Base-by-base conservation (phyloP, 75 land plant species). In the Pinus tabuliformis region DNA sequence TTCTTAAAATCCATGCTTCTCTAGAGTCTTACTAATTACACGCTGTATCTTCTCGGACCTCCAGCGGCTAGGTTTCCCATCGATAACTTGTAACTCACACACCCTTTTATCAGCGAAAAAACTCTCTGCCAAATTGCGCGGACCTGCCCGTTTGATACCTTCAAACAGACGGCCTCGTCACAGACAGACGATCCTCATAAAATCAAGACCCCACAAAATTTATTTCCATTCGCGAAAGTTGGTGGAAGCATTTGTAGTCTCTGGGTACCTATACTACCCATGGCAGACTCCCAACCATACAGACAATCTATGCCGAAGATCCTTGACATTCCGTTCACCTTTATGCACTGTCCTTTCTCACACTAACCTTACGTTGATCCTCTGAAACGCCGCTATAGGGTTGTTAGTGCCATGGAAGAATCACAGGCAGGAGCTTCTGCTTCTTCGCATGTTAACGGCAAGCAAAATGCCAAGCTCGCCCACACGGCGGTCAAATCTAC, bases 401-500 rank as follows among this genome's bases (percentile, higher is more conserved):
- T 3, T 39, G 45, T 39, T 42, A 20, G n/a, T 9, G 52, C 72
- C 72, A 68, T 68, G 72, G 54, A 52, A 8, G 42, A 64, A 17
- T 64, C 13, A 4, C 72, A 68, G 8, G 24, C 72, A 42, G 21
- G 42, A 68, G n/a, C 24, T 39, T 65, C 70, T 49, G 9, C 54
- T 49, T 49, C 54, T 49, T 9, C 54, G 6, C 33, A 65, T 33
- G 36, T 6, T 65, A 65, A 16, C 16, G 42, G 18, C 1, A 36
- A 15, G 42, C 70, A 36, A 65, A 65, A 36, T 65, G 18, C 12
- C 54, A 11, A 49, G 54, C 12, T 49, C 54, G 12, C 1, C 54
- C 54, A 49, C 42, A 6, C 37, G 33, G 78, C 83, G 75, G 83
- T 73, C 54, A 72, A 85, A 42, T 54, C 84, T 14, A 84, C 54